A percentile compares a stretch with the other conserved stretches of the same genome.
Conservation (phyloP, 2,329 filamentous ascomycete genomes). For the Paecilomyces sp. region DNA sequence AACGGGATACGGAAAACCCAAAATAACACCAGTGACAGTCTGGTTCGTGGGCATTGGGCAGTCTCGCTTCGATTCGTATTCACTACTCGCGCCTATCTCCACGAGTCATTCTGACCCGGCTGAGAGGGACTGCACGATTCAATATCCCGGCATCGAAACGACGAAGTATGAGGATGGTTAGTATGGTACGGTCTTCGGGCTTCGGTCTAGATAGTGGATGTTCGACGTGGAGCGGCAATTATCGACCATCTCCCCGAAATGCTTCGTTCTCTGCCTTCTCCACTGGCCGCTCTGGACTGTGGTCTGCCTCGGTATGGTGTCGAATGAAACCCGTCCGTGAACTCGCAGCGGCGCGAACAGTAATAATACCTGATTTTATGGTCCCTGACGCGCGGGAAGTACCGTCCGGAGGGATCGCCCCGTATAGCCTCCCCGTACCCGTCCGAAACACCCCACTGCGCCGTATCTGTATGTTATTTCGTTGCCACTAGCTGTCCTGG, state of each 20-base stretch:
- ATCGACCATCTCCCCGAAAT: neutral
- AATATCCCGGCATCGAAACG: neutral
- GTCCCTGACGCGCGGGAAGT: neutral
- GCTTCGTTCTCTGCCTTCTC: neutral
- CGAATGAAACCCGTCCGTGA: neutral
- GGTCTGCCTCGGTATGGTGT: neutral
- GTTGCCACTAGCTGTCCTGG: neutral
- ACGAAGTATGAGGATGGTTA: neutral
- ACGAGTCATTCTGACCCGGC: neutral
- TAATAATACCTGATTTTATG: neutral
- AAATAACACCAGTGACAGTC: neutral
- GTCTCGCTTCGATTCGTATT: neutral
- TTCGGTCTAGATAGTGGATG: neutral
- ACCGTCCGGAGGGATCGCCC: neutral
- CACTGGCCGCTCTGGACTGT: neutral
- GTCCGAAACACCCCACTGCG: neutral
- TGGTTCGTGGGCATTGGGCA: neutral
- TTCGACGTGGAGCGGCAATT: neutral
- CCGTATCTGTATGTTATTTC: neutral
- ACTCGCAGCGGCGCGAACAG: neutral
- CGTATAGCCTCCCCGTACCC: neutral
- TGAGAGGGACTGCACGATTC: neutral
- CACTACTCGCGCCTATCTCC: neutral
- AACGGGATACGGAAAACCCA: neutral
- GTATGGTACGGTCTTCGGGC: neutral